phyloP scores from a whole-genome alignment of 208 protist species.

The Sergeia podlipaevii region DNA sequence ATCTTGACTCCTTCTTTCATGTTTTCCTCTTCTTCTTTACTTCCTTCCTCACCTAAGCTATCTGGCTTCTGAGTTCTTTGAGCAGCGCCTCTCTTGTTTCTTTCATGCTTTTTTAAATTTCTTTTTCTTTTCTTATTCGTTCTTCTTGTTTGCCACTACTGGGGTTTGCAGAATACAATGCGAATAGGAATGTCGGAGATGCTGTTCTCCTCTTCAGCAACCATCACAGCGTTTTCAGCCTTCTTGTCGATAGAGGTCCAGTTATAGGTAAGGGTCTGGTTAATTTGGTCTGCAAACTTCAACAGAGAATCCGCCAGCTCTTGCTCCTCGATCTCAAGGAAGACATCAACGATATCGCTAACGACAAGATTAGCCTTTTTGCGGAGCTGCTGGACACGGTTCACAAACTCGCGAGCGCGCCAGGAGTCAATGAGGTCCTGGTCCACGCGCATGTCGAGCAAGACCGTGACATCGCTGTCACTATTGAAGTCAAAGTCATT shows the following conservation, averaged over 20 bases:
- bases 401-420: constrained; percentile 93
- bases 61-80: too few relatives aligned
- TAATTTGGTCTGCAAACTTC: constrained; percentile 63
- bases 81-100: too few relatives aligned
- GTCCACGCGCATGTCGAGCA: constrained; percentile 86
- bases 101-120: too few relatives aligned
- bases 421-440: constrained; percentile 84
- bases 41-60: too few relatives aligned
- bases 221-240: constrained; percentile 41
- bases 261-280: constrained; percentile 53
- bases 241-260: constrained; percentile 72
- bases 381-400: constrained; percentile 96
- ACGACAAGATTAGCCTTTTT: constrained; percentile 92
- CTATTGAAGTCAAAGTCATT: constrained; percentile 87
- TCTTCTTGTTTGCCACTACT: background rate
- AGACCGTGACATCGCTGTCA: constrained; percentile 86
- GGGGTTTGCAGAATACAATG: constrained; percentile 44
- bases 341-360: constrained; percentile 69
- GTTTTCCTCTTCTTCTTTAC: too few relatives aligned
- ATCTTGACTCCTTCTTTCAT: too few relatives aligned
- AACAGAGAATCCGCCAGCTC: constrained; percentile 73
- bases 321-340: constrained; percentile 71
- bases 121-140: too few relatives aligned
- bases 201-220: constrained; percentile 84
- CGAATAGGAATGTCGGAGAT: constrained; percentile 73